Evolutionary conservation across 192 early-diverging fungal species (phyloP).

Genomic region (Coemansia sp.): DNA sequence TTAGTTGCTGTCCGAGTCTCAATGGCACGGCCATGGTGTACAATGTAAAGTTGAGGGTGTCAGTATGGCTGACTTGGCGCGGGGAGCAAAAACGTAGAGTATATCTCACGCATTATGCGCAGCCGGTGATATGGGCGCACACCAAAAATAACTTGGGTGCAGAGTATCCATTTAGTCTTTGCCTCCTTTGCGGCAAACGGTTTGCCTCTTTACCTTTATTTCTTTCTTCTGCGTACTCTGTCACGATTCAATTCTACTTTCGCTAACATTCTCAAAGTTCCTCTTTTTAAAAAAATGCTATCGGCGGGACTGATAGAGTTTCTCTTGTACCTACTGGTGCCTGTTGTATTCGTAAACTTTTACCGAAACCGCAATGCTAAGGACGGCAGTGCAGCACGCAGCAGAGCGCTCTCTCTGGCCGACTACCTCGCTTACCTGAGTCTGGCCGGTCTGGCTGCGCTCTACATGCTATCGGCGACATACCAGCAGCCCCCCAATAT

Average conservation of each 20-base stretch:
- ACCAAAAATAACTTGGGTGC: too few relatives aligned
- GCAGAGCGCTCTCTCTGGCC: slow-evolving; percentile 9
- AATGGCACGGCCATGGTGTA: slow-evolving; percentile 27
- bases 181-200: background rate
- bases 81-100: too few relatives aligned
- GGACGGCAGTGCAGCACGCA: slow-evolving; percentile 20
- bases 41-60: background rate
- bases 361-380: slow-evolving; percentile 23
- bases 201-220: background rate
- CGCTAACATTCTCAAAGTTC: background rate
- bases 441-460: slow-evolving; percentile 12
- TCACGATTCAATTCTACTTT: slow-evolving; percentile 1
- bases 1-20: slow-evolving; percentile 46
- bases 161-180: too few relatives aligned
- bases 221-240: background rate
- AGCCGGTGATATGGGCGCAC: too few relatives aligned
- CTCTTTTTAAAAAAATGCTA: slow-evolving; percentile 16
- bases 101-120: too few relatives aligned
- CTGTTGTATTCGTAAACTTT: slow-evolving; percentile 36
- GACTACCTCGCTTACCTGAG: slow-evolving; percentile 31
- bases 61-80: background rate
- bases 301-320: slow-evolving; percentile 32
- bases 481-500: slow-evolving; percentile 31
- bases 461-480: slow-evolving; percentile 21
- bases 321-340: slow-evolving; percentile 36